These are phyloP conservation scores for Phialophora tarda DNA, from an alignment of 2,329 filamentous ascomycete species.

Conservation along the genomic window DNA sequence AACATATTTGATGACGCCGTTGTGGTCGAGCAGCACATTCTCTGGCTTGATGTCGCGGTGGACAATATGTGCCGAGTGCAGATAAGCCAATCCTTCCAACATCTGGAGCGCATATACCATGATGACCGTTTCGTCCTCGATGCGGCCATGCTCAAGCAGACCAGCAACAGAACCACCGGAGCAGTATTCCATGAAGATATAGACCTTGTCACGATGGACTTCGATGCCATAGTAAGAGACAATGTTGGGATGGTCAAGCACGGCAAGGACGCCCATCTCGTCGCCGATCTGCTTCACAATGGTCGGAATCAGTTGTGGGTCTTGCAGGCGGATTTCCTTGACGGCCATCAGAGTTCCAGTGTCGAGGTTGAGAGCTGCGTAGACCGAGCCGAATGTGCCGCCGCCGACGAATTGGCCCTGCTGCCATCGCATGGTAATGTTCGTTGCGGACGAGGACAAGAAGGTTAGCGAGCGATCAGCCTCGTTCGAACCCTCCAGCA, in stretches of 20 bases:
- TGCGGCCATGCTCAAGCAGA: constrained; percentile 90
- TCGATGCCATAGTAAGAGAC: constrained; percentile 98
- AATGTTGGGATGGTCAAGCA: constrained; percentile 95
- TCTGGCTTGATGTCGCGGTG: constrained; percentile 98
- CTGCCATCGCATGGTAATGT: constrained; percentile 95
- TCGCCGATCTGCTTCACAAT: constrained; percentile 94
- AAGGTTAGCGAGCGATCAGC: constrained; percentile 93
- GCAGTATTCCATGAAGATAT: constrained; percentile 99
- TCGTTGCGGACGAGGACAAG: constrained; percentile 90
- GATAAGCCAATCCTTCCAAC: constrained; percentile 88
- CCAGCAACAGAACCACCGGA: constrained; percentile 90
- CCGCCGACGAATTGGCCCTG: constrained; percentile 98
- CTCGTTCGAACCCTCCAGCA: constrained; percentile 93
- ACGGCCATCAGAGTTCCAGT: constrained; percentile 97
- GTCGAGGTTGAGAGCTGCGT: constrained; percentile 95
- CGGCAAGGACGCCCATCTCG: constrained; percentile 95
- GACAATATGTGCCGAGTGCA: constrained; percentile 89
- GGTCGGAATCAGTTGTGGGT: constrained; percentile 92
- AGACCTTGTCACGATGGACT: constrained; percentile 98
- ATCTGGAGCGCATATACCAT: constrained; percentile 96
- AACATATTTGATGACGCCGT: constrained; percentile 98
- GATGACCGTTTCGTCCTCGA: constrained; percentile 96
- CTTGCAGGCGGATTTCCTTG: constrained; percentile 96
- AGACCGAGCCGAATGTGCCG: constrained; percentile 96
- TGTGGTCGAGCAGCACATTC: constrained; percentile 95